Conservation (phyloP, 176 grass and related monocot genomes). For the Poa annua region DNA sequence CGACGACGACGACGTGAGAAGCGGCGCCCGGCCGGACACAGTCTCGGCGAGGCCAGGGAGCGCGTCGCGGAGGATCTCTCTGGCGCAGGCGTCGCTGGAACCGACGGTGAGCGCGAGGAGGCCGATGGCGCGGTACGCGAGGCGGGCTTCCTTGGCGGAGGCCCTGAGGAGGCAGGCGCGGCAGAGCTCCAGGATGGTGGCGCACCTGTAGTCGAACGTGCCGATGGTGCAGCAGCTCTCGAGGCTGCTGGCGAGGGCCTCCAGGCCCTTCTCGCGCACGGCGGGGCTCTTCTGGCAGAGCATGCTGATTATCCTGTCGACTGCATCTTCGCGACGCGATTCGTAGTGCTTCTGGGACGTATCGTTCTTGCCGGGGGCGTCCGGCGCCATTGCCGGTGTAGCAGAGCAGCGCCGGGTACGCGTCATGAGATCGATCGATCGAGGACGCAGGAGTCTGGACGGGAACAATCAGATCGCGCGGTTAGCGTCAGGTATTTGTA, state of each 20-base stretch:
- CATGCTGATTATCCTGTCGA: not conserved
- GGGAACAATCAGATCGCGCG: not conserved
- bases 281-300: too few relatives aligned
- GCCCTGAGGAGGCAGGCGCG: too few relatives aligned
- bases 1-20: not conserved
- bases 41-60: conserved; percentile 11
- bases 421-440: not conserved
- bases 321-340: not conserved
- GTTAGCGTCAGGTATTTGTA: not conserved
- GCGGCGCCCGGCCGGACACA: not conserved
- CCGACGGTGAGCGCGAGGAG: conserved; percentile 43
- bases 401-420: not conserved
- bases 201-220: not conserved
- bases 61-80: conserved; percentile 23
- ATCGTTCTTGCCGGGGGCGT: not conserved
- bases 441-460: not conserved
- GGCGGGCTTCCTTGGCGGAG: conserved; percentile 19
- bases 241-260: not conserved
- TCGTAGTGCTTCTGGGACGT: not conserved
- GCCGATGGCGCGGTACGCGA: conserved; percentile 40
- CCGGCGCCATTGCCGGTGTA: not conserved
- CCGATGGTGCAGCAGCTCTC: not conserved
- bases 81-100: not conserved
- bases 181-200: too few relatives aligned
- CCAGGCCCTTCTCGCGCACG: too few relatives aligned